Percentiles rank a stretch among this genome's conserved stretches.
Evolutionary conservation across 495 filamentous ascomycete species (phyloP).

Genomic region (Pseudevernia furfuracea): DNA sequence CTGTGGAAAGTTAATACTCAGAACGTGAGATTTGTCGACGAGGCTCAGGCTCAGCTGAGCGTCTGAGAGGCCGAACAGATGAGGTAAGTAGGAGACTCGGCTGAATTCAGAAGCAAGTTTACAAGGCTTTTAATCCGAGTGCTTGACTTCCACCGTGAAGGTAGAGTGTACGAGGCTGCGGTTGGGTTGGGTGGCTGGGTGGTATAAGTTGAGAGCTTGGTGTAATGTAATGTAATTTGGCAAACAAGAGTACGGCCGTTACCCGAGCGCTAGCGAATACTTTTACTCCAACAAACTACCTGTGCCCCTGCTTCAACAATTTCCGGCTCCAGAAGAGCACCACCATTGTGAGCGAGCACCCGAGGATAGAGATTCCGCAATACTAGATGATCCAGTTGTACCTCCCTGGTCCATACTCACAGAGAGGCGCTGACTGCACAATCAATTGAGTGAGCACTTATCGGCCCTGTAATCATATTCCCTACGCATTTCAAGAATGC

Average conservation of each 20-base stretch:
- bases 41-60: too few relatives aligned
- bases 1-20: background rate
- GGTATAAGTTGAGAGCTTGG: background rate
- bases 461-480: conserved; percentile 40
- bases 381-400: conserved; percentile 10
- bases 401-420: background rate
- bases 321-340: background rate
- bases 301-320: background rate
- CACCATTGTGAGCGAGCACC: background rate
- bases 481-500: conserved; percentile 46
- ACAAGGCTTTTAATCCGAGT: background rate
- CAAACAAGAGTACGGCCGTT: background rate
- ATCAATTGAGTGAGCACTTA: conserved; percentile 43
- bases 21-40: background rate
- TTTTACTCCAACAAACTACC: background rate
- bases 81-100: background rate
- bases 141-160: too few relatives aligned
- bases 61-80: background rate
- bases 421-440: background rate
- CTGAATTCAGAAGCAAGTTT: background rate
- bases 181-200: background rate
- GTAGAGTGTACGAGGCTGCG: background rate
- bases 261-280: conserved; percentile 2
- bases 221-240: background rate
- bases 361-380: conserved; percentile 9